These are phyloP conservation scores for Echites panduratus DNA, from an alignment of 257 asterid species.

Conservation along the genomic window DNA sequence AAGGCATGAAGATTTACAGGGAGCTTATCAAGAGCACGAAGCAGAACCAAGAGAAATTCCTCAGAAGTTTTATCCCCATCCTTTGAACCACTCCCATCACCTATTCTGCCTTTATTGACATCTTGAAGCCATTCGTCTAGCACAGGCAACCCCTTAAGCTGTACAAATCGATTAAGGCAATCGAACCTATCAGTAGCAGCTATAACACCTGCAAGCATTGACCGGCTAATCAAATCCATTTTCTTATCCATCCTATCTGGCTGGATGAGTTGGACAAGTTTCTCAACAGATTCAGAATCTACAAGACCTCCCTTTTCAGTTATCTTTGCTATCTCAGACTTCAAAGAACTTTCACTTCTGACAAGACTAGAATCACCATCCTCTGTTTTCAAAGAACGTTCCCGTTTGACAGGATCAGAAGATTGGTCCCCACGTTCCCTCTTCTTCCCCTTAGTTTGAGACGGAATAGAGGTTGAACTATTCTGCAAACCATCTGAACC, in stretches of 20 bases:
- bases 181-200: slow-evolving; percentile 77
- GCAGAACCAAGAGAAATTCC: slow-evolving; percentile 75
- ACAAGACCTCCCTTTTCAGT: slow-evolving; percentile 68
- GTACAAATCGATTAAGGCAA: slow-evolving; percentile 69
- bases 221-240: slow-evolving; percentile 55
- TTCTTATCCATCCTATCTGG: slow-evolving; percentile 50
- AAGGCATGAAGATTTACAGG: slow-evolving; percentile 88
- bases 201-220: slow-evolving; percentile 65
- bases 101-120: slow-evolving; percentile 62
- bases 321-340: slow-evolving; percentile 59
- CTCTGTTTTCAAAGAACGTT: slow-evolving; percentile 50
- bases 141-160: slow-evolving; percentile 63
- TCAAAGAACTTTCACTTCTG: slow-evolving; percentile 47
- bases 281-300: slow-evolving; percentile 76
- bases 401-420: slow-evolving; percentile 62
- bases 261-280: slow-evolving; percentile 74
- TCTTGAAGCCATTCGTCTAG: slow-evolving; percentile 97
- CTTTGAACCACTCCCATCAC: slow-evolving; percentile 36
- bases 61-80: slow-evolving; percentile 61
- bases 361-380: slow-evolving; percentile 39
- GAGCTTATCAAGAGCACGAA: slow-evolving; percentile 85
- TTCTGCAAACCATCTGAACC: slow-evolving; percentile 56
- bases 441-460: slow-evolving; percentile 74
- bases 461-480: slow-evolving; percentile 46
- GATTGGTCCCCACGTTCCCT: slow-evolving; percentile 79